Base-by-base conservation (phyloP, 75 land plant genomes). In the Chamaecyparis obtusa region DNA sequence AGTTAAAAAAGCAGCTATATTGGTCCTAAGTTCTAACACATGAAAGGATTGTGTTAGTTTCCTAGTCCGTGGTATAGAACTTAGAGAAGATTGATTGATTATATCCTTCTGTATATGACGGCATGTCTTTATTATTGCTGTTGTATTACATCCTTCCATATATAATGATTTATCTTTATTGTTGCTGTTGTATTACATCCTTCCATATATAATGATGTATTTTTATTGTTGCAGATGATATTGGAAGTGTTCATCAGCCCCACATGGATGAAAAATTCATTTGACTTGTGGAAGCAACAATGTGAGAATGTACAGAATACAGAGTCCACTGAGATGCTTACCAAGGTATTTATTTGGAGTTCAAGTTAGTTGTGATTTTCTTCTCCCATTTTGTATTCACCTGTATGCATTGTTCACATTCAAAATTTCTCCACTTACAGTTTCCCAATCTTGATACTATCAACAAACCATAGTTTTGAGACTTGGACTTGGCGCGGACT, bases 221-320 rank as follows among this genome's bases (percentile, higher is more conserved):
- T 46, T 86, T 80, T 76, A 80, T 85, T 15, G 81, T 82, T 74
- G 72, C 94, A 98, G 99, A 94, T 94, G 92, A 92, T 98, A 82
- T 87, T 92, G 80, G 88, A 92, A 60, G 48, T 14, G 30, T 96
- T 85, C 86, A 69, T 96, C 13, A 89, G 79, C 78, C 84, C 86
- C 17, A 69, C 89, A 43, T 98, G 99, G 99, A 87, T 93, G 17
- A 76, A 93, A 69, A 54, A 87, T 86, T 92, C 91, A 69, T 88
- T 87, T 75, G 79, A 87, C 1, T 90, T 86, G 43, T 98, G 99
- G 99, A 87, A 46, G 60, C 87, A 93, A 15, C 92, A 87, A 60
- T 98, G 97, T 88, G 87, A 91, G 64, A 92, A 86, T 87, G 96
- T 95, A 79, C 86, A 89, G 57, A 95, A 84, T 86, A 98, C 99